Evolutionary conservation across 495 filamentous ascomycete genomes (phyloP).

Genomic region (Talaromyces proteolyticus): DNA sequence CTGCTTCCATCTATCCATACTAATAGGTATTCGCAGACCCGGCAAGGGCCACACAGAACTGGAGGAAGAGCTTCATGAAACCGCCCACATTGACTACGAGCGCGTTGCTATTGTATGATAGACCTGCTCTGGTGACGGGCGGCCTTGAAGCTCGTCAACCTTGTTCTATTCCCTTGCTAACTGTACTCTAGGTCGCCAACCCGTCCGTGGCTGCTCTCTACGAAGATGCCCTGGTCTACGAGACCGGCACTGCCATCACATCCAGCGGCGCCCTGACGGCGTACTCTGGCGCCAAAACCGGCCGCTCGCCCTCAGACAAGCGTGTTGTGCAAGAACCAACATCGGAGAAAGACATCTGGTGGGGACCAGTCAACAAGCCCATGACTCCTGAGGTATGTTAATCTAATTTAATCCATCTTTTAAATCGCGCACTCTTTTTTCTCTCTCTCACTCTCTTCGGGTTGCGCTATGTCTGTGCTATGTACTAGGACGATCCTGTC

Average conservation of each 20-base stretch:
- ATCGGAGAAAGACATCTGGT: slow-evolving; percentile 93
- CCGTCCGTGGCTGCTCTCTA: slow-evolving; percentile 90
- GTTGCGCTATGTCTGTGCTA: neutral
- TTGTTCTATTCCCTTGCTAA: slow-evolving; percentile 1
- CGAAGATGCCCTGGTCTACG: slow-evolving; percentile 98
- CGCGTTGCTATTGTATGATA: slow-evolving; percentile 89
- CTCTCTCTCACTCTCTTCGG: slow-evolving; percentile 2
- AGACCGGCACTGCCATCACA: slow-evolving; percentile 95
- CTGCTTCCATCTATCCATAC: slow-evolving; percentile 8
- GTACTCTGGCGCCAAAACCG: slow-evolving; percentile 97
- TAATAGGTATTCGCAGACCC: slow-evolving; percentile 49
- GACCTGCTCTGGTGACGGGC: too few species aligned
- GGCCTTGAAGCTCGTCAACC: too few species aligned
- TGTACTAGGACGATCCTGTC: neutral
- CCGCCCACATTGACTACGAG: slow-evolving; percentile 98
- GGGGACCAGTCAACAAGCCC: slow-evolving; percentile 97
- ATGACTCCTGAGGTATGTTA: slow-evolving; percentile 93
- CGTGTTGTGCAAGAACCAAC: slow-evolving; percentile 87
- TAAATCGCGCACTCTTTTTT: slow-evolving; percentile 12
- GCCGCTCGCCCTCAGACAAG: slow-evolving; percentile 94
- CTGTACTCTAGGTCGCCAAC: slow-evolving; percentile 67
- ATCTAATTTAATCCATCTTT: slow-evolving; percentile 4
- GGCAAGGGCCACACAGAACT: slow-evolving; percentile 87
- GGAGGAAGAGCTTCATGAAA: slow-evolving; percentile 96
- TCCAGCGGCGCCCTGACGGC: slow-evolving; percentile 91